Evolutionary conservation across 2,329 filamentous ascomycete genomes (phyloP).

Genomic region (Gyromitra esculenta): DNA sequence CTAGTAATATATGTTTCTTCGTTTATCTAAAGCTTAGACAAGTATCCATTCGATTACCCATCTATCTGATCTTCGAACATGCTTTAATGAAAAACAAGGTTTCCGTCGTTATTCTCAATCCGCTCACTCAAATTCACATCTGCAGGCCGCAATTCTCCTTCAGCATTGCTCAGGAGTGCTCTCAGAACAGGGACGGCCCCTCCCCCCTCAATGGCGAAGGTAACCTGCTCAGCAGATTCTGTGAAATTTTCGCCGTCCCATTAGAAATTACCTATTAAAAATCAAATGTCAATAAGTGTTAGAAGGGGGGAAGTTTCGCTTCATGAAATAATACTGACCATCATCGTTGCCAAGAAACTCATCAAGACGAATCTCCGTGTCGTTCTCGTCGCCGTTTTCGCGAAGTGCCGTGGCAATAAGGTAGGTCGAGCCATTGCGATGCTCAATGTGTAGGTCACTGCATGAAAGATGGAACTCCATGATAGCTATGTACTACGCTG

Average conservation of each 20-base stretch:
- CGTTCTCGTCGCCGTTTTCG: constrained; percentile 62
- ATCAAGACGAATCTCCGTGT: constrained; percentile 66
- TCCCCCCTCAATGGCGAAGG: constrained; percentile 65
- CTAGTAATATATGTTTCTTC: not conserved
- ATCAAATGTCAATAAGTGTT: not conserved
- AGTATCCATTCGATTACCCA: not conserved
- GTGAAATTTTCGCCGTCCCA: constrained; percentile 65
- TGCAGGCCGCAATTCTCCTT: constrained; percentile 62
- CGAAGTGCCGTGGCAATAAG: constrained; percentile 62
- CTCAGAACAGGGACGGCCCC: constrained; percentile 65
- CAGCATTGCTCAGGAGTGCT: constrained; percentile 62
- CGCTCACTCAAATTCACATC: constrained; percentile 69
- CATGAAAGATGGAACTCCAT: constrained; percentile 67
- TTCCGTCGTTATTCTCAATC: constrained; percentile 67
- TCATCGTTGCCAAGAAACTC: constrained; percentile 66
- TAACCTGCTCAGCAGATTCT: constrained; percentile 63
- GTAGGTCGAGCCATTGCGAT: constrained; percentile 62
- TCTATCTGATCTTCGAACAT: not conserved
- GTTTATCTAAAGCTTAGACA: not conserved
- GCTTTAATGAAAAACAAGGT: constrained; percentile 58
- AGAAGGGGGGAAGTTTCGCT: not conserved
- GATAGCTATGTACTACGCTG: not conserved
- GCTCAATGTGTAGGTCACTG: constrained; percentile 64
- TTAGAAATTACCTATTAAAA: constrained; percentile 61
- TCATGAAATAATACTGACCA: constrained; percentile 59